Percentiles rank a stretch among this genome's conserved stretches.
These are phyloP conservation scores for Myxozyma geophila DNA, from an alignment of 805 yeast species.

Conservation along the genomic window DNA sequence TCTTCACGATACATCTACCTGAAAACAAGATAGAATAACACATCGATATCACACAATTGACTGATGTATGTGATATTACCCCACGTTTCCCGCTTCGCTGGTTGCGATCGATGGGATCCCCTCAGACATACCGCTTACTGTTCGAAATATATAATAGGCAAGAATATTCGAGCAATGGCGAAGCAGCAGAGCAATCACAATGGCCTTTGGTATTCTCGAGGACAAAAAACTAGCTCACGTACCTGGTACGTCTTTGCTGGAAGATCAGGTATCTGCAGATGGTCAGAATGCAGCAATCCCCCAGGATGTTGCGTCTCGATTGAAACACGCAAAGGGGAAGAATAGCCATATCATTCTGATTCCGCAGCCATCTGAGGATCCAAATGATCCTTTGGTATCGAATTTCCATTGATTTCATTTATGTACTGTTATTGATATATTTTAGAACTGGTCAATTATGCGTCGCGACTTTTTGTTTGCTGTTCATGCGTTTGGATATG, in stretches of 20 bases:
- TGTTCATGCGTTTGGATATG: background rate
- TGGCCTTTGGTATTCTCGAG: slow-evolving; percentile 9
- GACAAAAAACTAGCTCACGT: slow-evolving; percentile 6
- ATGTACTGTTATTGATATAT: slow-evolving; percentile 39
- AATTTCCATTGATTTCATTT: slow-evolving; percentile 7
- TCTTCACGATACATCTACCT: too few species aligned
- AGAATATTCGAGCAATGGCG: too few species aligned
- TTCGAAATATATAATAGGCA: too few species aligned
- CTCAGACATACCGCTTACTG: too few species aligned
- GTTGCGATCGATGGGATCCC: too few species aligned
- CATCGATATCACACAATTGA: too few species aligned
- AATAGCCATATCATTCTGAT: slow-evolving; percentile 43
- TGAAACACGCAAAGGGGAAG: slow-evolving; percentile 4
- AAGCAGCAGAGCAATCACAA: background rate
- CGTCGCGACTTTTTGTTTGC: background rate
- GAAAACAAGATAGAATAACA: too few species aligned
- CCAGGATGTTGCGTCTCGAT: background rate
- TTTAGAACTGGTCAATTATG: slow-evolving; percentile 3
- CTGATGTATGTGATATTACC: too few species aligned
- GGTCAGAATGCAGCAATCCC: background rate
- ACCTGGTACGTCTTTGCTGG: slow-evolving; percentile 2
- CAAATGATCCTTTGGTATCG: slow-evolving; percentile 47
- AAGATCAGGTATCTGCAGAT: background rate
- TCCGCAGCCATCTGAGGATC: slow-evolving; percentile 49
- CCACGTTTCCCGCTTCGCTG: too few species aligned